phyloP scores from a whole-genome alignment of 495 filamentous ascomycete species.

The Xylaria nigripes region DNA sequence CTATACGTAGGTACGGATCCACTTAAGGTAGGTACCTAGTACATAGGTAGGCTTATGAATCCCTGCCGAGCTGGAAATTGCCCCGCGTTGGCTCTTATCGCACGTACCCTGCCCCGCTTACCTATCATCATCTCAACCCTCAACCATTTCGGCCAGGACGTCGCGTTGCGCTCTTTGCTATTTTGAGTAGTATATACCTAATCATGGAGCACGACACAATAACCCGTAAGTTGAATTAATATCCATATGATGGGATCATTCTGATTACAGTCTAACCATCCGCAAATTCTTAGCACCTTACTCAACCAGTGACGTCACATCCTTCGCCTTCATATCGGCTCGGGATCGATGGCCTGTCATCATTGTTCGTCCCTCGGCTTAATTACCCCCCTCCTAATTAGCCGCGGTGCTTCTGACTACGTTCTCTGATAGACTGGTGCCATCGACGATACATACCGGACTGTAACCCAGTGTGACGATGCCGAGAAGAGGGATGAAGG shows the following conservation, averaged over 20 bases:
- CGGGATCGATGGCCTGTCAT: constrained; percentile 90
- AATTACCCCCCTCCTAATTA: neutral
- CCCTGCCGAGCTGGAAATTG: no score
- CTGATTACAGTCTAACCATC: neutral
- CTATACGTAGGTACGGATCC: no score
- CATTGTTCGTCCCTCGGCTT: constrained; percentile 43
- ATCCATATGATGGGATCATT: neutral
- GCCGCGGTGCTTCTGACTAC: neutral
- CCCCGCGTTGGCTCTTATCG: no score
- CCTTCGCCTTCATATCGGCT: constrained; percentile 78
- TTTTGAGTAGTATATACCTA: neutral
- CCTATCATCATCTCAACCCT: neutral
- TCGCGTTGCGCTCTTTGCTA: neutral
- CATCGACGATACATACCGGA: constrained; percentile 86
- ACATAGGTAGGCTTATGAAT: no score
- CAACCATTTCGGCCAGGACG: neutral
- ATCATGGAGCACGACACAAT: constrained; percentile 56
- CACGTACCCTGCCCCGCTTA: no score
- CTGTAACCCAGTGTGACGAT: constrained; percentile 53
- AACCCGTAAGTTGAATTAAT: constrained; percentile 42
- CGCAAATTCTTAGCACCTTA: constrained; percentile 52
- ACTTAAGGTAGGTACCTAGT: no score
- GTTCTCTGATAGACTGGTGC: constrained; percentile 62
- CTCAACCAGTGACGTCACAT: constrained; percentile 68
- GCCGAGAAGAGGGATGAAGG: constrained; percentile 65